Evolutionary conservation across 495 filamentous ascomycete genomes (phyloP).

Genomic region (Umbilicaria muhlenbergii): DNA sequence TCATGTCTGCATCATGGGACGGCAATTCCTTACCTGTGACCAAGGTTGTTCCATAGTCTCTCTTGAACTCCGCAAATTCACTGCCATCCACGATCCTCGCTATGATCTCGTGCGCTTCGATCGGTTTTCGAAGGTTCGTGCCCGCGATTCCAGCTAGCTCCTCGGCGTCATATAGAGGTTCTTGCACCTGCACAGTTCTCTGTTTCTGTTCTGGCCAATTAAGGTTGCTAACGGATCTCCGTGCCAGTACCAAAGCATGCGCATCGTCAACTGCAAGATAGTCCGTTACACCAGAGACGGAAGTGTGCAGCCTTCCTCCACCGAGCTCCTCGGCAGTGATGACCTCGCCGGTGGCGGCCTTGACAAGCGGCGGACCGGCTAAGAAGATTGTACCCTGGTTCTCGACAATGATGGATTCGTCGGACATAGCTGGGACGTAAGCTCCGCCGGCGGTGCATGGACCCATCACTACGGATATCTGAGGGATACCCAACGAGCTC

Average conservation of each 20-base stretch:
- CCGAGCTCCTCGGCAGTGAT: conserved; percentile 88
- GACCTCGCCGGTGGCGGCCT: conserved; percentile 89
- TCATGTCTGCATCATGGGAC: neutral
- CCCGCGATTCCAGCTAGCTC: conserved; percentile 82
- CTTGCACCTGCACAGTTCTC: conserved; percentile 24
- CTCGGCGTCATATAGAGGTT: conserved; percentile 66
- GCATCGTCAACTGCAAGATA: conserved; percentile 91
- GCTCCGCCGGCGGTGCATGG: conserved; percentile 94
- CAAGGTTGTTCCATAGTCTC: conserved; percentile 75
- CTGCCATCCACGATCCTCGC: conserved; percentile 87
- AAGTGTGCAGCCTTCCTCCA: conserved; percentile 81
- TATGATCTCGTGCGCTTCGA: conserved; percentile 82
- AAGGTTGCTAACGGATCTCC: conserved; percentile 71
- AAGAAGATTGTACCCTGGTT: conserved; percentile 95
- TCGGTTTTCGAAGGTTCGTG: conserved; percentile 69
- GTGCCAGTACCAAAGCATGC: conserved; percentile 76
- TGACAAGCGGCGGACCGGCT: conserved; percentile 87
- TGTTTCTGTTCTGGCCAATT: conserved; percentile 50
- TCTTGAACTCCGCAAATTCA: conserved; percentile 88
- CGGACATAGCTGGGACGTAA: conserved; percentile 94
- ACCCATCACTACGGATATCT: conserved; percentile 93
- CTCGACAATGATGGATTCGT: conserved; percentile 91
- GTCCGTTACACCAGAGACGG: conserved; percentile 87
- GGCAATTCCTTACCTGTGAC: conserved; percentile 40
- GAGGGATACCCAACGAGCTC: conserved; percentile 71